phyloP scores from a whole-genome alignment of 2,329 filamentous ascomycete genomes.

The Cordyceps cicadae region DNA sequence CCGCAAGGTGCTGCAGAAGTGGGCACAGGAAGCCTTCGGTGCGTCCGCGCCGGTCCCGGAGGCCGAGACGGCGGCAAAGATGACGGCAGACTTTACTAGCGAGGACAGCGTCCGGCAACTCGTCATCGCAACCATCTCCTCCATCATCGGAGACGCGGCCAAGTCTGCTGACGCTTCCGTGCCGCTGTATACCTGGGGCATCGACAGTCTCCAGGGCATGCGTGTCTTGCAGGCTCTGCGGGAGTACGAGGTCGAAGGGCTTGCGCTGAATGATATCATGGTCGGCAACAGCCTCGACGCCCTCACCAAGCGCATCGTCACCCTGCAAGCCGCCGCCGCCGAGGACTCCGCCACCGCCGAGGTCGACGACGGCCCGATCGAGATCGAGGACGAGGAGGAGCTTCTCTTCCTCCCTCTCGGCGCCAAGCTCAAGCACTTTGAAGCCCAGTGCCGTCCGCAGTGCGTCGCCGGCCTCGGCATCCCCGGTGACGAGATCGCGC shows the following conservation, averaged over 20 bases:
- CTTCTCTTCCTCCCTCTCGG: slow-evolving; percentile 1
- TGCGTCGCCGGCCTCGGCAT: slow-evolving; percentile 6
- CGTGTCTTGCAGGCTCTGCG: slow-evolving; percentile 2
- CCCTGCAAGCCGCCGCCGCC: neutral
- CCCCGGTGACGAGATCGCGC: slow-evolving; percentile 7
- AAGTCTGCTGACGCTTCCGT: neutral
- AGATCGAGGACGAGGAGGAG: slow-evolving; percentile 12
- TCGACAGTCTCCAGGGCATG: slow-evolving; percentile 11
- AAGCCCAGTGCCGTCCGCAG: slow-evolving; percentile 4
- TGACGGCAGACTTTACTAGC: neutral
- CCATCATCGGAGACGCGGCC: slow-evolving; percentile 4
- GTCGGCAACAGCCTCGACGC: slow-evolving; percentile 7
- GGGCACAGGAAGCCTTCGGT: slow-evolving; percentile 4
- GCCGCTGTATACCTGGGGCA: slow-evolving; percentile 10
- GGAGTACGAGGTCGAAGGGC: slow-evolving; percentile 3
- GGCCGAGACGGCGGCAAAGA: neutral
- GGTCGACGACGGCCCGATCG: slow-evolving; percentile 3
- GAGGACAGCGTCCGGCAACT: slow-evolving; percentile 7
- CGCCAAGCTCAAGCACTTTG: slow-evolving; percentile 11
- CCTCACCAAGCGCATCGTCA: slow-evolving; percentile 3
- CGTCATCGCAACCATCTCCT: neutral
- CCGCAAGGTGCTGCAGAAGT: slow-evolving; percentile 8
- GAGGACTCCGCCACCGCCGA: neutral
- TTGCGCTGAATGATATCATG: slow-evolving; percentile 8
- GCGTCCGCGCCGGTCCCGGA: neutral